A percentile compares a stretch with the other conserved stretches of the same genome.
phyloP scores from a whole-genome alignment of 1,284 basidiomycete genomes.

The Trametes versicolor region DNA sequence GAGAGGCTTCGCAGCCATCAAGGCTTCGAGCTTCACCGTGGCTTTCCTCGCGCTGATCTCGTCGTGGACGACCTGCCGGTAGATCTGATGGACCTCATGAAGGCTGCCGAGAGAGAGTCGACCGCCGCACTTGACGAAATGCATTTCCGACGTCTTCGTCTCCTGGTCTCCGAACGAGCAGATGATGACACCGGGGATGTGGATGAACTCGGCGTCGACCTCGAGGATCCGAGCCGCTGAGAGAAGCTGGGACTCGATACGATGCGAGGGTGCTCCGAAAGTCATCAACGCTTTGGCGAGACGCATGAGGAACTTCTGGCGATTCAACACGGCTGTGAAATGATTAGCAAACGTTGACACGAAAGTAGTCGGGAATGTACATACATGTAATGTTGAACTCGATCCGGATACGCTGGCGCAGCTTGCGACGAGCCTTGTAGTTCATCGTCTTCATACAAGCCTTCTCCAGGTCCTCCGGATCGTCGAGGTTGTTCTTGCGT shows the following conservation, averaged over 20 bases:
- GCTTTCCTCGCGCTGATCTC: constrained; percentile 83
- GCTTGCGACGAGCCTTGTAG: constrained; percentile 71
- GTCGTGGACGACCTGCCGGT: constrained; percentile 85
- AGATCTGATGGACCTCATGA: constrained; percentile 80
- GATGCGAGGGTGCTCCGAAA: constrained; percentile 78
- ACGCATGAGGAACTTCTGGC: constrained; percentile 71
- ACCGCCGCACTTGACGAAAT: constrained; percentile 82
- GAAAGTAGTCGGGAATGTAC: constrained; percentile 27
- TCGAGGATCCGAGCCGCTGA: constrained; percentile 86
- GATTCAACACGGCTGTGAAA: constrained; percentile 58
- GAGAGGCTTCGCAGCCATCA: constrained; percentile 63
- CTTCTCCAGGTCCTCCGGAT: constrained; percentile 67
- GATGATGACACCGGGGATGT: constrained; percentile 84
- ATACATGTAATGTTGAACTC: constrained; percentile 77
- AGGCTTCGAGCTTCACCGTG: constrained; percentile 55
- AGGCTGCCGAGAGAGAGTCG: constrained; percentile 80
- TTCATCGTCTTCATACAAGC: constrained; percentile 68
- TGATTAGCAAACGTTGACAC: neutral
- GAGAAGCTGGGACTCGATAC: constrained; percentile 72
- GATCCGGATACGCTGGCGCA: constrained; percentile 67
- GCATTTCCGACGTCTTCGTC: constrained; percentile 81
- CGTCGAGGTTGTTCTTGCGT: constrained; percentile 54
- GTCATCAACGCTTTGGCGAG: constrained; percentile 73
- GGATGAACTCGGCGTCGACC: constrained; percentile 84
- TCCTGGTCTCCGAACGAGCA: constrained; percentile 85